phyloP scores from a whole-genome alignment of 2,329 filamentous ascomycete genomes.

The Tolypocladium sp. region DNA sequence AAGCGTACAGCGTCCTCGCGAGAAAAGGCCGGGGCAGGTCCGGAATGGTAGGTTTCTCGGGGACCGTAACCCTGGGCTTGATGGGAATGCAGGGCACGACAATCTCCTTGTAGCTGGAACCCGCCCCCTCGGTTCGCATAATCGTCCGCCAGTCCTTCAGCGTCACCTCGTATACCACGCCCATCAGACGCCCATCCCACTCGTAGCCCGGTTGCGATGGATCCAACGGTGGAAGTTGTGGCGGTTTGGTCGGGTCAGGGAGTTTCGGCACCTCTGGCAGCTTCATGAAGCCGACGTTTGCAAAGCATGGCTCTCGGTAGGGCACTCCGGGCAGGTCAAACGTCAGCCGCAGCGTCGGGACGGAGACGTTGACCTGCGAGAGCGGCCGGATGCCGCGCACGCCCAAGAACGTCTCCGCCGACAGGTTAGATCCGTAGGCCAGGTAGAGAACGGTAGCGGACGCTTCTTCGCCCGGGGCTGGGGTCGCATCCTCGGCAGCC shows the following conservation, averaged over 20 bases:
- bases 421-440: constrained; percentile 88
- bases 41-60: constrained; percentile 48
- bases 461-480: constrained; percentile 11
- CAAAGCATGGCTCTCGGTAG: constrained; percentile 87
- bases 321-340: constrained; percentile 83
- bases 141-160: constrained; percentile 73
- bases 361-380: constrained; percentile 71
- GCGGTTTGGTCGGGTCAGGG: constrained; percentile 18
- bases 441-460: constrained; percentile 60
- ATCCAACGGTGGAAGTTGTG: constrained; percentile 16
- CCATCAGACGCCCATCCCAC: constrained; percentile 79
- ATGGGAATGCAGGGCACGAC: constrained; percentile 69
- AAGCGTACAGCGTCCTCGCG: constrained; percentile 77
- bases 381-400: constrained; percentile 71
- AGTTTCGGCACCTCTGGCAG: constrained; percentile 29
- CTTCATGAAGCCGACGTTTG: constrained; percentile 62
- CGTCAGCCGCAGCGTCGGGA: constrained; percentile 66
- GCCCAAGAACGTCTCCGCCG: constrained; percentile 69
- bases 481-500: constrained; percentile 15
- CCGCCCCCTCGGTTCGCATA: constrained; percentile 83
- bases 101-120: constrained; percentile 75
- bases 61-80: constrained; percentile 47
- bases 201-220: constrained; percentile 10
- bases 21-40: constrained; percentile 56
- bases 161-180: constrained; percentile 94